Evolutionary conservation across 768 basidiomycete genomes (phyloP).

Genomic region (Termitomyces sp.): DNA sequence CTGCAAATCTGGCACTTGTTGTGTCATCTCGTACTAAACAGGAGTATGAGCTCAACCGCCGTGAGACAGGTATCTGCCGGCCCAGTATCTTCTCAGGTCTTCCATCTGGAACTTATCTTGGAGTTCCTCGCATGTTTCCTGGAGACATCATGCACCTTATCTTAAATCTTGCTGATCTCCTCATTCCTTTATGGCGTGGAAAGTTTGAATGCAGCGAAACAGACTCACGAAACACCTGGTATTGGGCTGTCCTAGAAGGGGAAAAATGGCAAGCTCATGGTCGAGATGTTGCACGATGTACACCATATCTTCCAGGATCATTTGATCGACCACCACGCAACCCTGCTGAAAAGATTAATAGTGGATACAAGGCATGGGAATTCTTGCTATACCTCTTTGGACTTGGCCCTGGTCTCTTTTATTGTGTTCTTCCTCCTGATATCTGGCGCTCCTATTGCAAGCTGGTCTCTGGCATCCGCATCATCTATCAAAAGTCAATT

Average conservation of each 20-base stretch:
- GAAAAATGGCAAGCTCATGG: not conserved
- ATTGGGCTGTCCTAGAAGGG: conserved; percentile 11
- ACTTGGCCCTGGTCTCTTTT: conserved; percentile 9
- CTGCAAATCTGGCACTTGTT: not conserved
- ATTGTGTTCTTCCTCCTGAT: not conserved
- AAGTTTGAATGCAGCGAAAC: conserved; percentile 7
- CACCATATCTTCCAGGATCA: not conserved
- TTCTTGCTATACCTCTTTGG: conserved; percentile 7
- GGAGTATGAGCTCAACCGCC: not conserved
- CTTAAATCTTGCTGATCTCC: too few relatives aligned
- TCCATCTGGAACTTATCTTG: conserved; percentile 6
- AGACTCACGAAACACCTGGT: conserved; percentile 13
- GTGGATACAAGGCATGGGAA: not conserved
- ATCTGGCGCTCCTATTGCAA: not conserved
- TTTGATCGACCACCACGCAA: conserved; percentile 23
- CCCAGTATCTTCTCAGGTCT: not conserved
- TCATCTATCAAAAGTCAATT: conserved; percentile 3
- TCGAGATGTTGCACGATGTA: not conserved
- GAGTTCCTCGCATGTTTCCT: conserved; percentile 19
- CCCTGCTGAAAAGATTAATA: conserved; percentile 9
- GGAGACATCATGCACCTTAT: conserved; percentile 27
- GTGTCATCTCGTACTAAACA: not conserved
- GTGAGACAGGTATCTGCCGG: not conserved
- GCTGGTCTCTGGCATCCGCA: not conserved
- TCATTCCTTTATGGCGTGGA: conserved; percentile 18